Percentiles rank a stretch among this genome's conserved stretches.
These are phyloP conservation scores for Senna siamea DNA, from an alignment of 306 rosid species.

Conservation along the genomic window DNA sequence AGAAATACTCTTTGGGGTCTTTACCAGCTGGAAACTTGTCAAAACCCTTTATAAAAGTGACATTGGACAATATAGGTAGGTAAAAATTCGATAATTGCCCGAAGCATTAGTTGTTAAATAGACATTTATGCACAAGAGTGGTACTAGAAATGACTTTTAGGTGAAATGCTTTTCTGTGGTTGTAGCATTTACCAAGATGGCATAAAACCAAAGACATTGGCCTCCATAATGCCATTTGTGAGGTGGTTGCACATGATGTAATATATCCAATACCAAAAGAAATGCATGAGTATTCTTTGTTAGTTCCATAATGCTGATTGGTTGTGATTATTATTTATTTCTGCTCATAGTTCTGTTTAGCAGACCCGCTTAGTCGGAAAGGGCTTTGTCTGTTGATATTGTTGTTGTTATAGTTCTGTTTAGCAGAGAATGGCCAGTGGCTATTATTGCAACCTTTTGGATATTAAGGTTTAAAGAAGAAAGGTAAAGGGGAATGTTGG, in stretches of 20 bases:
- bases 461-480: not conserved
- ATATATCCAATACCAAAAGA: not conserved
- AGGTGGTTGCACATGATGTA: not conserved
- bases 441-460: not conserved
- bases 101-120: not conserved
- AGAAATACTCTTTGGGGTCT: not conserved
- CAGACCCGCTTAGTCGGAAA: no score
- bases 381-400: no score
- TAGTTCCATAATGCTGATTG: not conserved
- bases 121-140: not conserved
- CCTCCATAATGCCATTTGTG: not conserved
- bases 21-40: not conserved
- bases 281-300: not conserved
- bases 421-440: not conserved
- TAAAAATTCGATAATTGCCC: not conserved
- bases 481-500: not conserved
- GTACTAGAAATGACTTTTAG: not conserved
- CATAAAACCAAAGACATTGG: not conserved
- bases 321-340: not conserved
- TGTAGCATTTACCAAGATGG: not conserved
- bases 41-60: not conserved
- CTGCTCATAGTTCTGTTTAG: not conserved
- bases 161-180: not conserved
- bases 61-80: not conserved
- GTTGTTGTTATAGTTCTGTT: not conserved